These are phyloP conservation scores for Abelmoschus esculentus DNA, from an alignment of 345 rosid species.

Conservation along the genomic window DNA sequence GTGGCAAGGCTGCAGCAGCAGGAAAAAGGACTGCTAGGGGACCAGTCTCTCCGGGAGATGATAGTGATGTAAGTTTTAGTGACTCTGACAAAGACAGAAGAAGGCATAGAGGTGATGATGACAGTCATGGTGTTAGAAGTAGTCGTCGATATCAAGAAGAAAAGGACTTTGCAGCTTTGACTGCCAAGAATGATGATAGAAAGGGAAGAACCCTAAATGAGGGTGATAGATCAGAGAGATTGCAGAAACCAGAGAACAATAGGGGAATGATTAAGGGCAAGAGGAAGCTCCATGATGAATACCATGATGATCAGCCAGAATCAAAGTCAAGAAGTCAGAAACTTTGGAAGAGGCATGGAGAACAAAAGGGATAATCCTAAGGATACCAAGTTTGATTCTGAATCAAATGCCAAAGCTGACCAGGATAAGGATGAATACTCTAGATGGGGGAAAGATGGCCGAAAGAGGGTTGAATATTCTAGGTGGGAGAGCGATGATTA, in stretches of 20 bases:
- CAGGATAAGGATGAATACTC: constrained; percentile 15
- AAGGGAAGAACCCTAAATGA: constrained; percentile 16
- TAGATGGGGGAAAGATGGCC: not conserved
- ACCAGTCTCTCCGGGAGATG: constrained; percentile 4
- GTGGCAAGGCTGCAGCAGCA: not conserved
- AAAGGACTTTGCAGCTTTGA: constrained; percentile 12
- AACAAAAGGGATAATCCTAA: not conserved
- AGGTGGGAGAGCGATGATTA: constrained; percentile 12
- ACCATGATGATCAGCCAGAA: constrained; percentile 13
- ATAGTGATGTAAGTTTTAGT: constrained; percentile 8
- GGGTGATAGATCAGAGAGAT: not conserved
- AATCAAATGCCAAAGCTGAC: constrained; percentile 2
- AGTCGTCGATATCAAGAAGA: constrained; percentile 3
- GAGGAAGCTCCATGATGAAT: constrained; percentile 24
- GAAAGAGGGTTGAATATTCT: constrained; percentile 12
- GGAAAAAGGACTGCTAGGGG: constrained; percentile 11
- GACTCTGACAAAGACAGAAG: constrained; percentile 8
- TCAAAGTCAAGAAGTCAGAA: constrained; percentile 18
- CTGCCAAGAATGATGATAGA: constrained; percentile 1
- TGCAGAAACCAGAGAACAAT: constrained; percentile 12
- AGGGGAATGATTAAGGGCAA: constrained; percentile 18
- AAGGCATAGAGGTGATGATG: constrained; percentile 4
- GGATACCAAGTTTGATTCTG: constrained; percentile 12
- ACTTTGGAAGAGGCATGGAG: constrained; percentile 13
- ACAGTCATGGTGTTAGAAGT: not conserved